Conservation (phyloP, 306 rosid species). For the Vigna trinervia region DNA sequence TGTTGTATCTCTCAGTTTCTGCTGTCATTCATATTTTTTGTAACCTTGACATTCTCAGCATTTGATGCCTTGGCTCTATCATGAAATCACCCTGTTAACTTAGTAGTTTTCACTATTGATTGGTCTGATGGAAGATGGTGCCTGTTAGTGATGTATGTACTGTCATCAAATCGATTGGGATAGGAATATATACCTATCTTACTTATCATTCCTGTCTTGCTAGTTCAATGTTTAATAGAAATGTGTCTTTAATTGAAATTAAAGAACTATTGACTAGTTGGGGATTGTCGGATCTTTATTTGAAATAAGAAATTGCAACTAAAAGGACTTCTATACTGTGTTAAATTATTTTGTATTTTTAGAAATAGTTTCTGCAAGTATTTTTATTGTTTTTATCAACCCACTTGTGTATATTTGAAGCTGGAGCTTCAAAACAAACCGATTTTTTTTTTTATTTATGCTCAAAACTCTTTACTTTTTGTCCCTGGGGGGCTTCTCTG, state of each 20-base stretch:
- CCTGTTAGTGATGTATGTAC: slow-evolving; percentile 16
- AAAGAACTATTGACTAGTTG: not conserved
- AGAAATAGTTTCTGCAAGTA: not conserved
- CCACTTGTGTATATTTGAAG: not conserved
- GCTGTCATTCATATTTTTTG: slow-evolving; percentile 20
- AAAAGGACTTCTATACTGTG: not conserved
- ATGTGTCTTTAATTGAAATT: not conserved
- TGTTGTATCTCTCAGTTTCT: not conserved
- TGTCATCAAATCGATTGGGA: slow-evolving; percentile 5
- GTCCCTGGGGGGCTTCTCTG: not conserved
- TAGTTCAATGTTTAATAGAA: slow-evolving; percentile 15
- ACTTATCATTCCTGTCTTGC: not conserved
- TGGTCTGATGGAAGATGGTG: slow-evolving; percentile 16
- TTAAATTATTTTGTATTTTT: no score
- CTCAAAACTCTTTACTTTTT: no score
- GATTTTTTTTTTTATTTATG: not conserved
- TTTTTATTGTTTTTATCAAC: slow-evolving; percentile 19
- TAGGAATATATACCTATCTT: slow-evolving; percentile 27
- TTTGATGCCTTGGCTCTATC: slow-evolving; percentile 30
- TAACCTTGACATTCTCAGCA: not conserved
- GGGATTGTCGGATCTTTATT: not conserved
- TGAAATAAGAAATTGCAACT: not conserved
- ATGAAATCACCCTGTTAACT: slow-evolving; percentile 30
- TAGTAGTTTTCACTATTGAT: not conserved
- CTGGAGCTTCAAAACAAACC: not conserved